phyloP scores from a whole-genome alignment of 306 rosid species.

The Quercus glauca region DNA sequence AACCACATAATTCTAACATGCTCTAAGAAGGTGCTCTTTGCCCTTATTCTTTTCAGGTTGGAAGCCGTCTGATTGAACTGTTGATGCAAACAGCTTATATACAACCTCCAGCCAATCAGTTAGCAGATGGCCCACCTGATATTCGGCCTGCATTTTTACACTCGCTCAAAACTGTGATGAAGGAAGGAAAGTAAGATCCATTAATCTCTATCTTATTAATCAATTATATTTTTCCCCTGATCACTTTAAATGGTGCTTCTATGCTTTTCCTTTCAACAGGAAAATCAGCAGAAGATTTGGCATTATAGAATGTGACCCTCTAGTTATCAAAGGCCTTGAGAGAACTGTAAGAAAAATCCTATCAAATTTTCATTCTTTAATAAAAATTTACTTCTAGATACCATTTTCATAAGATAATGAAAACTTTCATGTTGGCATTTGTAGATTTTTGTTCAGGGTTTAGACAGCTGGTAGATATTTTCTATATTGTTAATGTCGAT shows the following conservation, averaged over 20 bases:
- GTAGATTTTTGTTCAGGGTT: not conserved
- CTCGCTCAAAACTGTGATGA: conserved; percentile 43
- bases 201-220: conserved; percentile 19
- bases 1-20: too few relatives aligned
- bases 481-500: not conserved
- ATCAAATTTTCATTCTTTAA: conserved; percentile 14
- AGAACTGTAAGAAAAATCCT: conserved; percentile 55
- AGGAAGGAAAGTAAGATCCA: conserved; percentile 49
- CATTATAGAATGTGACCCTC: conserved; percentile 73
- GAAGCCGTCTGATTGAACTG: conserved; percentile 84
- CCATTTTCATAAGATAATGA: conserved; percentile 15
- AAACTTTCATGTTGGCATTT: conserved; percentile 2
- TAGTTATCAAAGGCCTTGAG: conserved; percentile 82
- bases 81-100: conserved; percentile 78
- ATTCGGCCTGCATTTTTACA: conserved; percentile 88
- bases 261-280: conserved; percentile 37
- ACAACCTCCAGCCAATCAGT: conserved; percentile 77
- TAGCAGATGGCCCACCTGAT: conserved; percentile 61
- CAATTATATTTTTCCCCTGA: conserved; percentile 8
- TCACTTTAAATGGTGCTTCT: conserved; percentile 17
- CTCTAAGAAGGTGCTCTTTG: not conserved
- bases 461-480: not conserved
- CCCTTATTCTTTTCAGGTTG: conserved; percentile 52
- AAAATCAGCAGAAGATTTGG: conserved; percentile 60
- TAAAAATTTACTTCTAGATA: conserved; percentile 19